Conservation (phyloP, 192 early-diverging fungal species). For the Coemansia sp. region DNA sequence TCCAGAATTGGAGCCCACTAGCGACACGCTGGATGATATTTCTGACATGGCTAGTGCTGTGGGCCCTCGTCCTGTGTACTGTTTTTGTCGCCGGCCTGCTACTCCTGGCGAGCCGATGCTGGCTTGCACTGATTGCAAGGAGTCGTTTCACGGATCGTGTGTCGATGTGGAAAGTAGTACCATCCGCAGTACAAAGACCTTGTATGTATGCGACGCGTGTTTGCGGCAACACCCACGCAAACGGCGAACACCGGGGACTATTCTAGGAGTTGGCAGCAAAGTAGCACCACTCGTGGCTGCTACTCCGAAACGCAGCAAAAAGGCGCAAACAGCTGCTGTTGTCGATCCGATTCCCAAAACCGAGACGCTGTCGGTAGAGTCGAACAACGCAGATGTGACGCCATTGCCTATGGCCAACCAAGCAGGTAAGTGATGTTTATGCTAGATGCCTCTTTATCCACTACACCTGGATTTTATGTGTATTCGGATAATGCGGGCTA, state of each 20-base stretch:
- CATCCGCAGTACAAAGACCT: background rate
- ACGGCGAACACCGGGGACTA: conserved; percentile 27
- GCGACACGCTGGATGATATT: background rate
- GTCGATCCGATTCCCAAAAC: conserved; percentile 7
- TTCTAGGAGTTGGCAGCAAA: conserved; percentile 25
- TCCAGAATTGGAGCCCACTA: background rate
- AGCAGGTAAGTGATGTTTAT: conserved; percentile 24
- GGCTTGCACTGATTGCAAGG: conserved; percentile 33
- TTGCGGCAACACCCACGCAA: conserved; percentile 21
- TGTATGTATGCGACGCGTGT: conserved; percentile 33
- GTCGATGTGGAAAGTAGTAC: conserved; percentile 19
- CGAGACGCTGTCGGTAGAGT: background rate
- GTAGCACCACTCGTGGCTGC: conserved; percentile 1
- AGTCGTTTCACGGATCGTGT: conserved; percentile 44
- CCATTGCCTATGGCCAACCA: conserved; percentile 13
- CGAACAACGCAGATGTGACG: background rate
- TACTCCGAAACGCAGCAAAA: conserved; percentile 6
- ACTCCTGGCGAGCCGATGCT: conserved; percentile 25
- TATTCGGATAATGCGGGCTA: background rate
- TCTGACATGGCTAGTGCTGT: conserved; percentile 14
- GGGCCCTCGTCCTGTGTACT: conserved; percentile 22
- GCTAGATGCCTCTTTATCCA: background rate
- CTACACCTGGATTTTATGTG: background rate
- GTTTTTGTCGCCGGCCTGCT: conserved; percentile 22
- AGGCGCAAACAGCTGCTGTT: background rate